These are phyloP conservation scores for Cutaneotrichosporon sp. DNA, from an alignment of 1,284 basidiomycete genomes.

Conservation along the genomic window DNA sequence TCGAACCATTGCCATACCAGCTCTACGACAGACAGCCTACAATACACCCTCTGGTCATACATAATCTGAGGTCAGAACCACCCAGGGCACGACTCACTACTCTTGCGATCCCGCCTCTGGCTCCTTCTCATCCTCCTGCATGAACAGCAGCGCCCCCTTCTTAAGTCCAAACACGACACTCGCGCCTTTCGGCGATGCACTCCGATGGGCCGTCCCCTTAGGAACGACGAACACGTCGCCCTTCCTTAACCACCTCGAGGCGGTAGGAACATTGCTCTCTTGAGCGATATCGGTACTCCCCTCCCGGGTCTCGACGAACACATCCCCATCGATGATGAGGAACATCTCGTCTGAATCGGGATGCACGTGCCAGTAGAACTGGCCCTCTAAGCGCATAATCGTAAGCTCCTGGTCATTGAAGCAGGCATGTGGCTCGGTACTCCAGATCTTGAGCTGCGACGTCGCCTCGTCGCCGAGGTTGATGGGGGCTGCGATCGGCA, in stretches of 20 bases:
- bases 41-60: too few relatives aligned
- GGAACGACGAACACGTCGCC: conserved; percentile 19
- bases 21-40: too few relatives aligned
- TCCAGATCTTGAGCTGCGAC: conserved; percentile 1
- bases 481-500: neutral
- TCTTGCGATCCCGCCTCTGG: conserved; percentile 4
- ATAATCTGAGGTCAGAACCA: too few relatives aligned
- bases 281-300: conserved; percentile 1
- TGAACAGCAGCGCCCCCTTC: conserved; percentile 11
- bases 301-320: conserved; percentile 12
- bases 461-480: neutral
- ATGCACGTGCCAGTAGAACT: conserved; percentile 19
- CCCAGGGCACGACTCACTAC: neutral
- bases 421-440: conserved; percentile 6
- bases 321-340: conserved; percentile 18
- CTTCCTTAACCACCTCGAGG: neutral
- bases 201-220: conserved; percentile 10
- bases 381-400: conserved; percentile 14
- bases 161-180: conserved; percentile 14
- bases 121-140: conserved; percentile 14
- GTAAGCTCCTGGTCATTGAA: conserved; percentile 17
- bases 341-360: conserved; percentile 15
- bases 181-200: conserved; percentile 8
- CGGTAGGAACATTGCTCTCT: neutral
- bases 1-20: too few relatives aligned